These are phyloP conservation scores for Botryotinia convoluta DNA, from an alignment of 2,329 filamentous ascomycete species.

Conservation along the genomic window DNA sequence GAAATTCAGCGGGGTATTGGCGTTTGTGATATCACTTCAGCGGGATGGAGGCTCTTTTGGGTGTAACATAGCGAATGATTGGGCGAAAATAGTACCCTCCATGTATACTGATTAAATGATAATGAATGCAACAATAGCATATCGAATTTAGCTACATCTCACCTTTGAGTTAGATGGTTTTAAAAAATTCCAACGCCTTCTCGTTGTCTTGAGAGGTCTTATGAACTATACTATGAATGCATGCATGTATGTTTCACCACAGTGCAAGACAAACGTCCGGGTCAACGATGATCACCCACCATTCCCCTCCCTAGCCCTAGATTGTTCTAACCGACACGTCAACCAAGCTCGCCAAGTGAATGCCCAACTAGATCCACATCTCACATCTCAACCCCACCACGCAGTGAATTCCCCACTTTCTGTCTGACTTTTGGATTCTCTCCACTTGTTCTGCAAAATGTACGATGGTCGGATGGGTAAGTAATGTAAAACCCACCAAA, in stretches of 20 bases:
- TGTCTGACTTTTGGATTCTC: background rate
- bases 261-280: background rate
- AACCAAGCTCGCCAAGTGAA: background rate
- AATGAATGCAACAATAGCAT: constrained; percentile 17
- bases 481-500: too few relatives aligned
- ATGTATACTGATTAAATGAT: constrained; percentile 11
- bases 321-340: background rate
- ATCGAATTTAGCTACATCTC: constrained; percentile 1
- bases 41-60: constrained; percentile 3
- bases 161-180: background rate
- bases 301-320: background rate
- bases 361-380: background rate
- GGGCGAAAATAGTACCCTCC: constrained; percentile 6
- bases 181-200: too few relatives aligned
- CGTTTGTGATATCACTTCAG: constrained; percentile 12
- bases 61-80: constrained; percentile 15
- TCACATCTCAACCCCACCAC: background rate
- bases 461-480: too few relatives aligned
- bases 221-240: background rate
- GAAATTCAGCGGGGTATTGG: constrained; percentile 7
- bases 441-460: background rate
- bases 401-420: background rate
- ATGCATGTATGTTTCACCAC: background rate
- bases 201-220: background rate
- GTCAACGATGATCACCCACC: background rate